Evolutionary conservation across 1,139 yeast genomes (phyloP), one percentile per base, ranked within the genome.

Genomic region (Diutina neorugosa): DNA sequence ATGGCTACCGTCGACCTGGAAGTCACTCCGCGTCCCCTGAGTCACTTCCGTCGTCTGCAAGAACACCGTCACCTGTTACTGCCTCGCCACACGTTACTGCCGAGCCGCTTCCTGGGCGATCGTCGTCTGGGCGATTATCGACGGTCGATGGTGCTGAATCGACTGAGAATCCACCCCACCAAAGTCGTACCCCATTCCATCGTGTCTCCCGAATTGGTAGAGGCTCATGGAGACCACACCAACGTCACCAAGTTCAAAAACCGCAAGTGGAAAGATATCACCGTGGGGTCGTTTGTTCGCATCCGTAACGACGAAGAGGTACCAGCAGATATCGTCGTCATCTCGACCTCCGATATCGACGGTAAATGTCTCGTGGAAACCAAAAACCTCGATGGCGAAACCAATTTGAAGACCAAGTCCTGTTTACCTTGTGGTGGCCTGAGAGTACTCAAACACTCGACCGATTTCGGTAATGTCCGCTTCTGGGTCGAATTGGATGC

Each of bases 381-480:
- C 1, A 80, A 79, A 59, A 80, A 80, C 60, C 66, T 80, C 53
- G 84, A 80, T 63, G 84, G 84, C 61, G 84, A 80, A 64, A 80
- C 84, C 3, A 80, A 80, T 59, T 68, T 80, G 59, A 80, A 79
- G 62, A 74, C 60, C 75, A 71, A 56, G 72, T 82, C 20, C n/a
- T n/a, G n/a, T n/a, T n/a, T n/a, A n/a, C n/a, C n/a, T n/a, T n/a
- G n/a, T n/a, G n/a, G n/a, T n/a, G n/a, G n/a, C n/a, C n/a, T n/a
- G n/a, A n/a, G n/a, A n/a, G 81, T 93, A 2, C 61, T 80, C 56
- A 70, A 74, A 54, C 76, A 73, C 58, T 69, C 41, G 59, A 65
- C 53, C 65, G 66, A 53, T 64, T 64, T 31, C 51, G 80, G 96
- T 60, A 77, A n/a, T n/a, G n/a, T 93, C 20, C 80, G 88, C 61